Conservation (phyloP, 345 rosid species). For the Gossypium bickii region DNA sequence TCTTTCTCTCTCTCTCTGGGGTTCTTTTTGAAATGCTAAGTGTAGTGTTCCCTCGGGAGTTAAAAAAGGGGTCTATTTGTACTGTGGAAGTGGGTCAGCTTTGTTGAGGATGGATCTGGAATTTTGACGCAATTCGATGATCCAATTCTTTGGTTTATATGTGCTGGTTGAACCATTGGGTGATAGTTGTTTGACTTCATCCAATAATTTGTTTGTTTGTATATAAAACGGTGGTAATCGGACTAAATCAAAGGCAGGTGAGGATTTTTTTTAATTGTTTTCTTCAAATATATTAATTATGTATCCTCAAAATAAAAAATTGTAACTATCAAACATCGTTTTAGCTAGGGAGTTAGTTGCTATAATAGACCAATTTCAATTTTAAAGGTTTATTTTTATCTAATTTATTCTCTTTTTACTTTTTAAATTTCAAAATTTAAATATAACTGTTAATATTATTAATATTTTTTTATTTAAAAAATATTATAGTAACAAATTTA, state of each 20-base stretch:
- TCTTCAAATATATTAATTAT: background rate
- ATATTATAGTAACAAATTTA: too few relatives aligned
- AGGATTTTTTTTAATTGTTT: background rate
- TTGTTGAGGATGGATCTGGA: conserved; percentile 3
- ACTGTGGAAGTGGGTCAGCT: background rate
- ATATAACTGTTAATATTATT: too few relatives aligned
- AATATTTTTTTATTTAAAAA: too few relatives aligned
- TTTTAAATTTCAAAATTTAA: too few relatives aligned
- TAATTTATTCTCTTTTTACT: too few relatives aligned
- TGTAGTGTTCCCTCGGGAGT: background rate
- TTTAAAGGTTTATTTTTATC: too few relatives aligned
- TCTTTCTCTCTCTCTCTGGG: too few relatives aligned
- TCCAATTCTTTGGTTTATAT: background rate
- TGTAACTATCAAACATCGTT: too few relatives aligned
- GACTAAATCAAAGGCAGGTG: background rate
- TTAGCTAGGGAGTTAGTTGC: too few relatives aligned
- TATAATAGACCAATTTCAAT: too few relatives aligned
- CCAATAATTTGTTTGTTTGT: background rate
- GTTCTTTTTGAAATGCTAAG: too few relatives aligned
- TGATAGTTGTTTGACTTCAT: background rate
- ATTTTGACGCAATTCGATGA: background rate
- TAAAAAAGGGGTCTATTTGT: background rate
- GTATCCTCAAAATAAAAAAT: too few relatives aligned
- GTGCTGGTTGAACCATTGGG: background rate
- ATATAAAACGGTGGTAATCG: background rate